A percentile compares a stretch with the other conserved stretches of the same genome.
These are phyloP conservation scores for Debaryomycetaceae sp. DNA, from an alignment of 1,139 yeast species.

Conservation along the genomic window DNA sequence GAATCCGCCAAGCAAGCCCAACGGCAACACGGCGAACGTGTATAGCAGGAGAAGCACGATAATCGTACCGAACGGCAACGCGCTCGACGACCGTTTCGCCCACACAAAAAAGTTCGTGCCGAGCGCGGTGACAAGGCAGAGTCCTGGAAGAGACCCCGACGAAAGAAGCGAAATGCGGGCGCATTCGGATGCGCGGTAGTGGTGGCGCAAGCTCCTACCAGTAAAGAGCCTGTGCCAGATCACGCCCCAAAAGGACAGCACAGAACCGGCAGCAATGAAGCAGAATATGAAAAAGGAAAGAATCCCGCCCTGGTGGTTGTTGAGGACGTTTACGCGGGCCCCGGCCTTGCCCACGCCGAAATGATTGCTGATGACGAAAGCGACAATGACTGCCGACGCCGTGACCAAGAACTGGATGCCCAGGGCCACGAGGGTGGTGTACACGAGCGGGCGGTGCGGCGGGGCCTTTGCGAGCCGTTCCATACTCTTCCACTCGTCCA, in stretches of 20 bases:
- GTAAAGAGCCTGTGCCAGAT: constrained; percentile 37
- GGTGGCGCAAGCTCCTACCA: constrained; percentile 23
- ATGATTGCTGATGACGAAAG: constrained; percentile 42
- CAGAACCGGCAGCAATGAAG: constrained; percentile 59
- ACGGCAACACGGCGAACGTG: constrained; percentile 58
- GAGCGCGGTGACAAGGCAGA: constrained; percentile 42
- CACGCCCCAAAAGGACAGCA: constrained; percentile 65
- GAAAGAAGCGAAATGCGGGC: constrained; percentile 35
- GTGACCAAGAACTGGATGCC: constrained; percentile 68
- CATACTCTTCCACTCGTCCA: constrained; percentile 39
- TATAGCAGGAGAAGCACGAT: constrained; percentile 19
- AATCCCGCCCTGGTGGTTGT: constrained; percentile 58
- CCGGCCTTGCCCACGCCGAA: constrained; percentile 11
- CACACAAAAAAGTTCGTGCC: constrained; percentile 60
- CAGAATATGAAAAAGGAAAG: constrained; percentile 49
- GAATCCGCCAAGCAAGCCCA: constrained; percentile 63
- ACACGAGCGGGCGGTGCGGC: constrained; percentile 35
- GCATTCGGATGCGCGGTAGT: constrained; percentile 11
- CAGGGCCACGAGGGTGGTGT: constrained; percentile 55
- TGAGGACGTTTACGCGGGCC: constrained; percentile 19
- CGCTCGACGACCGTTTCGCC: constrained; percentile 68
- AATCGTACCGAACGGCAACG: constrained; percentile 41
- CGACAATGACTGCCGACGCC: constrained; percentile 44
- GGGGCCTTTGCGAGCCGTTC: constrained; percentile 42
- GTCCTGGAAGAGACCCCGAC: constrained; percentile 53